phyloP scores from a whole-genome alignment of 148 eudicot species.

The Tetragonia tetragonoides region DNA sequence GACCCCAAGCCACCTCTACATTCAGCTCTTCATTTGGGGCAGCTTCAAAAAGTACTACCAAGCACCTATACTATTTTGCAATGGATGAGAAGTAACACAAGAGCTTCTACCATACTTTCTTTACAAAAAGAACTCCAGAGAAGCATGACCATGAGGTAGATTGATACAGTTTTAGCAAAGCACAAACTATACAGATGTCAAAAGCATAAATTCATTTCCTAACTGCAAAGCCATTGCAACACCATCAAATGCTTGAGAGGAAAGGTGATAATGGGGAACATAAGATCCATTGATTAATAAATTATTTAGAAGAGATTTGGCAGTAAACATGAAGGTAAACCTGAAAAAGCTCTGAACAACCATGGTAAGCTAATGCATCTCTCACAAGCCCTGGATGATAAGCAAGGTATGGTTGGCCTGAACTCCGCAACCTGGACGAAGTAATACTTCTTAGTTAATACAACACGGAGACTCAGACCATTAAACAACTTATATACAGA shows the following conservation, averaged over 20 bases:
- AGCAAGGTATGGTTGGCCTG: conserved; percentile 89
- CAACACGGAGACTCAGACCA: conserved; percentile 3
- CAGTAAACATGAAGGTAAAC: conserved; percentile 31
- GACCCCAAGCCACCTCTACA: not conserved
- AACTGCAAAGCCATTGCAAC: not conserved
- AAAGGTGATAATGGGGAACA: not conserved
- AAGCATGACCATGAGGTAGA: not conserved
- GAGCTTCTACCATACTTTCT: not conserved
- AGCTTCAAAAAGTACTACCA: not conserved
- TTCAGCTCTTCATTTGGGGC: not conserved
- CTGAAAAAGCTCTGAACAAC: conserved; percentile 98
- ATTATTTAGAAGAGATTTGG: not conserved
- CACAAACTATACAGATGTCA: not conserved
- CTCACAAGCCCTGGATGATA: conserved; percentile 90
- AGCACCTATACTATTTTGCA: not conserved
- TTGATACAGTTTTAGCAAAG: not conserved
- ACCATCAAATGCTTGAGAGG: not conserved
- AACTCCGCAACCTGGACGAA: conserved; percentile 64
- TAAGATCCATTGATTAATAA: not conserved
- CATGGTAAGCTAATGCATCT: conserved; percentile 87
- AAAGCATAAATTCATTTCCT: not conserved
- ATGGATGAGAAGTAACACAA: not conserved
- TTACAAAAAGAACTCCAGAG: not conserved
- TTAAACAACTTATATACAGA: not conserved
- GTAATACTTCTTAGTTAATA: conserved; percentile 5